These are phyloP conservation scores for Trichoderma arundinaceum DNA, from an alignment of 2,329 filamentous ascomycete species.

Conservation along the genomic window DNA sequence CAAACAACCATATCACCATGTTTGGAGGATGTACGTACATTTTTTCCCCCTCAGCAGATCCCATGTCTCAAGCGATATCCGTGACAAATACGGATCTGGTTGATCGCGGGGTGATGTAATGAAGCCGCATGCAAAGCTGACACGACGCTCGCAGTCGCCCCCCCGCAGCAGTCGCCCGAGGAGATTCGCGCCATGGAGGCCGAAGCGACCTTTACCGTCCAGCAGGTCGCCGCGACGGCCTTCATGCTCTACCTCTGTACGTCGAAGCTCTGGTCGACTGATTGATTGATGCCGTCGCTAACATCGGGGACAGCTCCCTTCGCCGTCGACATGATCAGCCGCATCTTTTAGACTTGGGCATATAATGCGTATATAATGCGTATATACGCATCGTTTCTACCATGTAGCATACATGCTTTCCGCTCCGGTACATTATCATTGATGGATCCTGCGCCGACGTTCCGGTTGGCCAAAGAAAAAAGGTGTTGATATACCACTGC, in stretches of 20 bases:
- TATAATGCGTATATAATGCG: not conserved
- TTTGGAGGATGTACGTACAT: slow-evolving; percentile 50
- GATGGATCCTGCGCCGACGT: not conserved
- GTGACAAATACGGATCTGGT: not conserved
- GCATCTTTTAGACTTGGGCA: slow-evolving; percentile 46
- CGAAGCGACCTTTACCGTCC: slow-evolving; percentile 69
- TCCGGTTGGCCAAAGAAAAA: not conserved
- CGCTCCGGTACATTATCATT: slow-evolving; percentile 11
- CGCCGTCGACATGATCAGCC: slow-evolving; percentile 58
- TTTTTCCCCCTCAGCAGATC: too few relatives aligned
- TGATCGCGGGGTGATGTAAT: too few relatives aligned
- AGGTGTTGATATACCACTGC: slow-evolving; percentile 7
- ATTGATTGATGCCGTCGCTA: not conserved
- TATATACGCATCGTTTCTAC: not conserved
- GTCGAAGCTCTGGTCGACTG: slow-evolving; percentile 41
- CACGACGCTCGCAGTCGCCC: slow-evolving; percentile 56
- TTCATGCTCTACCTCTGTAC: slow-evolving; percentile 78
- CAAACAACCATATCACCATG: slow-evolving; percentile 34
- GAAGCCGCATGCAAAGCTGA: slow-evolving; percentile 20
- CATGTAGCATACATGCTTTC: slow-evolving; percentile 12
- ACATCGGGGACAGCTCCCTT: slow-evolving; percentile 56
- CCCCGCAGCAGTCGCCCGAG: slow-evolving; percentile 71
- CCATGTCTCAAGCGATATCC: not conserved
- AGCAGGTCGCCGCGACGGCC: slow-evolving; percentile 68
- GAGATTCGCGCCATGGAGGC: slow-evolving; percentile 74